A percentile compares a stretch with the other conserved stretches of the same genome.
Evolutionary conservation across 345 rosid species (phyloP).

Genomic region (Syzygium grande): DNA sequence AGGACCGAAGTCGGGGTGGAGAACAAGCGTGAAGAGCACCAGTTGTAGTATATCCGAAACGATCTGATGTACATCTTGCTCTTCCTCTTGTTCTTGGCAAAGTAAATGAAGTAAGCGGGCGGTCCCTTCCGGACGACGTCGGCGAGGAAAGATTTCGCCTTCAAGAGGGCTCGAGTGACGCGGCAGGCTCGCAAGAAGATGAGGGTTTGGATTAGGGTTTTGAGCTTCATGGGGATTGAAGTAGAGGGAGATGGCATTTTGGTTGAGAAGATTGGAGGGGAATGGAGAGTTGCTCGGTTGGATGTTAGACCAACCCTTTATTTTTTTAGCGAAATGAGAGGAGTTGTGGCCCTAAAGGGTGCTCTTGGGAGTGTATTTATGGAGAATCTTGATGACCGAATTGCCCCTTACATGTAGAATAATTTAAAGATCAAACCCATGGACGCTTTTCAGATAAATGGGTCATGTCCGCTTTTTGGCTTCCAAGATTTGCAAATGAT

Average conservation of each 20-base stretch:
- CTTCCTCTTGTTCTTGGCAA: conserved; percentile 29
- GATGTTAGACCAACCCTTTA: conserved; percentile 15
- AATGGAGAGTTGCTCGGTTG: conserved; percentile 12
- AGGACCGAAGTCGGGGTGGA: conserved; percentile 36
- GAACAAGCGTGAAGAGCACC: conserved; percentile 71
- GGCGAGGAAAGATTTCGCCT: conserved; percentile 43
- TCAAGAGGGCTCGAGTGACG: conserved; percentile 36
- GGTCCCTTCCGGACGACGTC: conserved; percentile 29
- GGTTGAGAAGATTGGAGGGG: conserved; percentile 5
- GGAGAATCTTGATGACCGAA: conserved; percentile 15
- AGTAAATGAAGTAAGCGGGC: conserved; percentile 24
- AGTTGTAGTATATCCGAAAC: conserved; percentile 82
- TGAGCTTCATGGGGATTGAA: conserved; percentile 20
- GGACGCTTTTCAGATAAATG: conserved; percentile 14
- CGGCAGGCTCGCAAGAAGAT: conserved; percentile 49
- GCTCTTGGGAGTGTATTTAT: conserved; percentile 7
- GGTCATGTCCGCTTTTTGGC: background rate
- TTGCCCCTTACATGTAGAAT: conserved; percentile 26
- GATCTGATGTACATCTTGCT: conserved; percentile 57
- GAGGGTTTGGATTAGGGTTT: conserved; percentile 49
- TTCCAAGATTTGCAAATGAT: background rate
- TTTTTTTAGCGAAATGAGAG: background rate
- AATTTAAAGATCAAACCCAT: conserved; percentile 25
- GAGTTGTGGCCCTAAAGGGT: background rate
- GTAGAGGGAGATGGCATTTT: conserved; percentile 30